Percentiles rank a stretch among this genome's conserved stretches.
phyloP scores from a whole-genome alignment of 805 yeast species.

The Clavispora vitiphila region DNA sequence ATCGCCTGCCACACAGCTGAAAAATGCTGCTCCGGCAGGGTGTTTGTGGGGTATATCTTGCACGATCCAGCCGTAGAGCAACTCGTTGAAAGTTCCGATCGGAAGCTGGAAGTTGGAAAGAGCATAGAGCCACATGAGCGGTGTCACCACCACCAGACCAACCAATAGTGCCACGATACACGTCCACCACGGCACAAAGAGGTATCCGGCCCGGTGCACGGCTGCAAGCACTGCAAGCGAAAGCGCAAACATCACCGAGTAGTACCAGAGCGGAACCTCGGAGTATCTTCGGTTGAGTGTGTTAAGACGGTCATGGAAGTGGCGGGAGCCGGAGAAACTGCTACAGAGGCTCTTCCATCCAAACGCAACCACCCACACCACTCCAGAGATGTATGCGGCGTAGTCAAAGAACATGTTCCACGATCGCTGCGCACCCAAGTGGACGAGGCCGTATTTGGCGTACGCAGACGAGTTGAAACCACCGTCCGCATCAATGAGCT shows the following conservation, averaged over 20 bases:
- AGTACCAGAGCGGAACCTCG: constrained; percentile 45
- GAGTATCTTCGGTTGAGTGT: constrained; percentile 33
- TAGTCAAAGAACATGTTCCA: constrained; percentile 51
- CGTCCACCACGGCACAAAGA: constrained; percentile 42
- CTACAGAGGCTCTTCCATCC: constrained; percentile 20
- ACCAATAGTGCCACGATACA: constrained; percentile 39
- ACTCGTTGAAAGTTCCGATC: constrained; percentile 48
- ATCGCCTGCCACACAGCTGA: constrained; percentile 50
- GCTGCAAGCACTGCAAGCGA: constrained; percentile 17
- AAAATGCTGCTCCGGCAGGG: constrained; percentile 46
- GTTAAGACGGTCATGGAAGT: constrained; percentile 40
- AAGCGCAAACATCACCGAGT: constrained; percentile 25
- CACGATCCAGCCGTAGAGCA: constrained; percentile 43
- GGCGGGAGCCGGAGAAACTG: constrained; percentile 4
- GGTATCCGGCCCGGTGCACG: constrained; percentile 14
- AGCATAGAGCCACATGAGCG: constrained; percentile 47
- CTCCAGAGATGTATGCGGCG: constrained; percentile 47
- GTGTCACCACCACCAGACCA: constrained; percentile 44
- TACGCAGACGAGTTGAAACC: constrained; percentile 43
- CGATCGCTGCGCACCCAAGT: constrained; percentile 44
- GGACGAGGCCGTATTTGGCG: constrained; percentile 39
- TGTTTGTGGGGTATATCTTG: constrained; percentile 30
- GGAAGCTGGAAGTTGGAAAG: constrained; percentile 49
- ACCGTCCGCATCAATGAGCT: constrained; percentile 36
- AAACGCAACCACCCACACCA: constrained; percentile 40